Percentiles rank a stretch among this genome's conserved stretches.
Conservation (phyloP, 179 eudicot genomes). For the Silene vulgaris region DNA sequence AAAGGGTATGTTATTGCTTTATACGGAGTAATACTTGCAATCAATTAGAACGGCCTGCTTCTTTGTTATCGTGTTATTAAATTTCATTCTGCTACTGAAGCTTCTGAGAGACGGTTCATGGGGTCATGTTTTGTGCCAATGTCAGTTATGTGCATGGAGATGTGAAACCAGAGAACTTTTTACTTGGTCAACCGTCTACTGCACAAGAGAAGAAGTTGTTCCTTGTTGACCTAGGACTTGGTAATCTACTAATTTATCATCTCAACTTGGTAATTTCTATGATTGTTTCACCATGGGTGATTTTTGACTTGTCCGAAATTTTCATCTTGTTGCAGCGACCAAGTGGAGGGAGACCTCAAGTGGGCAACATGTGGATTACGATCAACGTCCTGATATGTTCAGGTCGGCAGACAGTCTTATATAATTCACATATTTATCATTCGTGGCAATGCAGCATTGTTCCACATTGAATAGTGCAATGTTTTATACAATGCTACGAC, state of each 20-base stretch:
- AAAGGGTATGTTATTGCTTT: constrained; percentile 49
- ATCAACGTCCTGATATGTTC: constrained; percentile 90
- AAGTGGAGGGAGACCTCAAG: constrained; percentile 68
- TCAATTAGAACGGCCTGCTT: not conserved
- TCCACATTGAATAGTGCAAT: not conserved
- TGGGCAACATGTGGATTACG: constrained; percentile 71
- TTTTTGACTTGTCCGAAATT: not conserved
- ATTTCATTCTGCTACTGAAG: not conserved
- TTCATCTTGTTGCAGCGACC: constrained; percentile 48
- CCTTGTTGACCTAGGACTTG: constrained; percentile 83
- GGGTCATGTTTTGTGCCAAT: constrained; percentile 14
- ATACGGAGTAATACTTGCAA: not conserved
- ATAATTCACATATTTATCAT: not conserved
- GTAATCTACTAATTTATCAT: constrained; percentile 23
- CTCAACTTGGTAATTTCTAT: not conserved
- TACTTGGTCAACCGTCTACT: constrained; percentile 77
- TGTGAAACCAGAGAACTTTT: constrained; percentile 83
- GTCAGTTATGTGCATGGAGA: constrained; percentile 82
- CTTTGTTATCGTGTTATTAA: not conserved
- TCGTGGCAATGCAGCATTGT: not conserved
- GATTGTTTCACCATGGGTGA: not conserved
- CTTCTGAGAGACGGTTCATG: constrained; percentile 4
- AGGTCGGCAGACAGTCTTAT: constrained; percentile 34
- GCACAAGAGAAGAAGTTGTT: constrained; percentile 70
- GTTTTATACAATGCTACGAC: constrained; percentile 4